phyloP scores from a whole-genome alignment of 768 basidiomycete genomes.

The Russula sp. region DNA sequence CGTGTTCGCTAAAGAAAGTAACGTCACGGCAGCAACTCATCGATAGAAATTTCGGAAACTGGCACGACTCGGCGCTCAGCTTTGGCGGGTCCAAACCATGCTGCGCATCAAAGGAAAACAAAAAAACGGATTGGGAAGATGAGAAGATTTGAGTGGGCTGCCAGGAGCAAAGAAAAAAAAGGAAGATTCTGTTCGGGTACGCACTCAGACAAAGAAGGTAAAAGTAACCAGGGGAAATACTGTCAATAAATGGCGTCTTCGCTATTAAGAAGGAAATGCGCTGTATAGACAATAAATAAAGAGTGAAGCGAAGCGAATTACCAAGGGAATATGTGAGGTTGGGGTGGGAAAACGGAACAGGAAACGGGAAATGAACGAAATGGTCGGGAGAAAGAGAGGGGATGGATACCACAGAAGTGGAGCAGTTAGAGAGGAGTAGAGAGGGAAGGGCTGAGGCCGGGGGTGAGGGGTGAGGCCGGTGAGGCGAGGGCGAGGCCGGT shows the following conservation, averaged over 20 bases:
- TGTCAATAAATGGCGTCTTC: not conserved
- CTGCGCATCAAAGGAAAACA: not conserved
- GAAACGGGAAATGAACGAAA: too few relatives aligned
- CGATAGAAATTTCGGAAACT: not conserved
- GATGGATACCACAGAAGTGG: too few relatives aligned
- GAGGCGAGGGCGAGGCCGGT: too few relatives aligned
- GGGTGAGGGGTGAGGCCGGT: too few relatives aligned
- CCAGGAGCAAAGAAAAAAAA: not conserved
- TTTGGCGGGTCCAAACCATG: not conserved
- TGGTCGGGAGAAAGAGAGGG: not conserved
- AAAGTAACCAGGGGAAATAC: not conserved
- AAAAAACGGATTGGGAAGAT: too few relatives aligned
- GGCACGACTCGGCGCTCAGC: not conserved
- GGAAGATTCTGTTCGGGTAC: not conserved
- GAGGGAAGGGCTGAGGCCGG: too few relatives aligned
- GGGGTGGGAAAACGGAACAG: too few relatives aligned
- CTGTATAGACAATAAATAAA: not conserved
- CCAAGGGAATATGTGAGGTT: not conserved
- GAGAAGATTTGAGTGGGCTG: too few relatives aligned
- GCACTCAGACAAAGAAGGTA: not conserved
- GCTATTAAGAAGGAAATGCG: not conserved
- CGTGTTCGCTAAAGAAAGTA: not conserved
- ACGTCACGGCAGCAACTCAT: slow-evolving; percentile 3
- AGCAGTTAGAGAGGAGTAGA: not conserved
- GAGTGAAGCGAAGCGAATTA: not conserved